These are phyloP conservation scores for Cladorrhinum sp. DNA, from an alignment of 2,329 filamentous ascomycete genomes.

Conservation along the genomic window DNA sequence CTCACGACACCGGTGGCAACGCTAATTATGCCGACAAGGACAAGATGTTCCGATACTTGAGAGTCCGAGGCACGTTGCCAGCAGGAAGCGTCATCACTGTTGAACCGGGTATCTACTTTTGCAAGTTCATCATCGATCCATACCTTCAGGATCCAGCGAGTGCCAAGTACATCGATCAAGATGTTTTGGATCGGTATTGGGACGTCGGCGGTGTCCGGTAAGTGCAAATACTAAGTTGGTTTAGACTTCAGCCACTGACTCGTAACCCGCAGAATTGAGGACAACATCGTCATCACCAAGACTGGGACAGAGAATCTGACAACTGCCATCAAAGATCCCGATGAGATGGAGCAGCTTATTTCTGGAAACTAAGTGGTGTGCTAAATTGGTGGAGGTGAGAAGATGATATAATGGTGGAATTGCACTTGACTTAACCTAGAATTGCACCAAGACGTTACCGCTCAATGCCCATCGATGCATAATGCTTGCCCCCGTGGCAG, in stretches of 20 bases:
- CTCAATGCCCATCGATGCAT: background rate
- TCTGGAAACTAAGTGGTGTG: slow-evolving; percentile 19
- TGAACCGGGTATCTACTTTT: slow-evolving; percentile 94
- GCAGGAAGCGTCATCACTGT: slow-evolving; percentile 86
- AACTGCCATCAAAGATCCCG: slow-evolving; percentile 60
- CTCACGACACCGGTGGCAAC: slow-evolving; percentile 81
- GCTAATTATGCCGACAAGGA: slow-evolving; percentile 77
- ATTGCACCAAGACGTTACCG: background rate
- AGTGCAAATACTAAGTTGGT: slow-evolving; percentile 26
- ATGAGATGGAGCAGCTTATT: slow-evolving; percentile 56
- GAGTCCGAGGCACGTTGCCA: slow-evolving; percentile 72
- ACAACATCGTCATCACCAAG: slow-evolving; percentile 63
- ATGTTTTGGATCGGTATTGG: slow-evolving; percentile 76
- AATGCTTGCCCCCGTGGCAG: background rate
- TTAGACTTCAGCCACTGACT: background rate
- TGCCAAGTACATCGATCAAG: slow-evolving; percentile 70
- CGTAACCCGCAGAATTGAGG: slow-evolving; percentile 47
- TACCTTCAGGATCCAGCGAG: slow-evolving; percentile 71
- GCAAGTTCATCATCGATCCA: slow-evolving; percentile 80
- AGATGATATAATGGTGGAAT: background rate
- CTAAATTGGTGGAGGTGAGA: background rate
- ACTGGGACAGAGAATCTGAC: slow-evolving; percentile 63
- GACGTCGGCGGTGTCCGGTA: slow-evolving; percentile 71
- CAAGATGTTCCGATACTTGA: slow-evolving; percentile 80
- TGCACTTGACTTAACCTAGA: background rate